phyloP scores from a whole-genome alignment of 208 protist genomes.

The Wallacemonas sp. region DNA sequence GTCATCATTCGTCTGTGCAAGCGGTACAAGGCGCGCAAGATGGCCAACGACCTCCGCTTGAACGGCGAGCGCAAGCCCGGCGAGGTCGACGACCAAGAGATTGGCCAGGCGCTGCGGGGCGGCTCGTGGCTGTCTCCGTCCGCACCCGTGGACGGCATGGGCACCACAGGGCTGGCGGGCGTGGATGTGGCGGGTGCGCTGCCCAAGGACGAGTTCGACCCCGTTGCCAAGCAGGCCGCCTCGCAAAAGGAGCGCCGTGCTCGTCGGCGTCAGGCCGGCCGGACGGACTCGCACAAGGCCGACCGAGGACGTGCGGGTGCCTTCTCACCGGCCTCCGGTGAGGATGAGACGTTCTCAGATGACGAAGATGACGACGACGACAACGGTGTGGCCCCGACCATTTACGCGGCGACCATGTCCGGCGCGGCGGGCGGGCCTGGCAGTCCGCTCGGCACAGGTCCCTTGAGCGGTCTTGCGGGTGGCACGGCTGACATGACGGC shows the following conservation, averaged over 20 bases:
- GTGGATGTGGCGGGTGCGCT: background rate
- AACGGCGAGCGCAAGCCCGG: slow-evolving; percentile 45
- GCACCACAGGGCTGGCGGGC: background rate
- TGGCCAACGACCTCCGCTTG: slow-evolving; percentile 39
- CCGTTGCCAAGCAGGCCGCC: slow-evolving; percentile 59
- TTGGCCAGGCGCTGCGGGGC: slow-evolving; percentile 40
- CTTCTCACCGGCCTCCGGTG: slow-evolving; percentile 9
- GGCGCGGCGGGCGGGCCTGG: background rate
- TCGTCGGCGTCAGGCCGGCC: slow-evolving; percentile 25
- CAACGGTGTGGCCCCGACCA: slow-evolving; percentile 9
- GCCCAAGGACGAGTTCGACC: slow-evolving; percentile 50
- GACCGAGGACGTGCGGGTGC: too few species aligned
- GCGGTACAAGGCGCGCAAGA: slow-evolving; percentile 32
- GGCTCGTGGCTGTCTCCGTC: slow-evolving; percentile 43
- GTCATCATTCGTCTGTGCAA: slow-evolving; percentile 34
- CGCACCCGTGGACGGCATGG: background rate
- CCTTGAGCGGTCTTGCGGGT: background rate
- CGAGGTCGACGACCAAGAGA: slow-evolving; percentile 52
- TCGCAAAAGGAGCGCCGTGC: slow-evolving; percentile 42
- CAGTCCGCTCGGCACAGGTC: background rate
- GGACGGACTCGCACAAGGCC: too few species aligned
- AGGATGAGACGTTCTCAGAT: slow-evolving; percentile 26
- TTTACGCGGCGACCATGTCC: slow-evolving; percentile 21
- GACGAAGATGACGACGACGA: slow-evolving; percentile 17
- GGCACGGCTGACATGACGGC: background rate